These are phyloP conservation scores for Yarrowia sp. DNA, from an alignment of 805 yeast species.

Conservation along the genomic window DNA sequence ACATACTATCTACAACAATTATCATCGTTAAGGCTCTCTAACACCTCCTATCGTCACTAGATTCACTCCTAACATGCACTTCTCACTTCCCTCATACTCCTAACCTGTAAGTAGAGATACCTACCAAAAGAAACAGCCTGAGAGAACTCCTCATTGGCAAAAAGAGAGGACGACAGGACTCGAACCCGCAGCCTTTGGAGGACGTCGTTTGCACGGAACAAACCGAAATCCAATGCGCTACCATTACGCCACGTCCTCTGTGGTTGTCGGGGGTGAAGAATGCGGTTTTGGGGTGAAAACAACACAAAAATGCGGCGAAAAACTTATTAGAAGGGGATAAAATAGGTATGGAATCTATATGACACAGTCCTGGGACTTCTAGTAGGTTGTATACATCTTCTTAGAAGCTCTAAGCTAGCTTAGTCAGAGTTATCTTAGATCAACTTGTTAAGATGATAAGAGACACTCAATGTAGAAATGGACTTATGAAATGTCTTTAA, in stretches of 20 bases:
- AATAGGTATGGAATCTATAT: no score
- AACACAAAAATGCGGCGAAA: neutral
- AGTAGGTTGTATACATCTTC: no score
- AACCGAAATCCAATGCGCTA: conserved; percentile 32
- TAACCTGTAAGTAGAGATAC: conserved; percentile 6
- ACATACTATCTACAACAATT: no score
- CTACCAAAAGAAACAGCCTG: neutral
- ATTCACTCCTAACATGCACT: no score
- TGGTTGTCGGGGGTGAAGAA: neutral
- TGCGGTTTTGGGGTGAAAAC: neutral
- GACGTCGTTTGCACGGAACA: conserved; percentile 13
- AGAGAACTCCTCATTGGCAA: neutral
- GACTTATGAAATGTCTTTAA: no score
- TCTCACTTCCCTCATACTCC: no score
- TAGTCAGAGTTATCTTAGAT: no score
- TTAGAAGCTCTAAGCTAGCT: no score
- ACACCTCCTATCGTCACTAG: no score
- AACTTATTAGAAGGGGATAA: neutral
- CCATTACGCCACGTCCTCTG: conserved; percentile 32
- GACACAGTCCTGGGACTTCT: neutral
- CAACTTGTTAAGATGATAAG: no score
- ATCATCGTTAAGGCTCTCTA: no score
- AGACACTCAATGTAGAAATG: no score
- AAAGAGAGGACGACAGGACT: conserved; percentile 32
- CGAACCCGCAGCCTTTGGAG: conserved; percentile 34